Base-by-base conservation (phyloP, 1,139 yeast genomes). In the Eremothecium gossypii region DNA sequence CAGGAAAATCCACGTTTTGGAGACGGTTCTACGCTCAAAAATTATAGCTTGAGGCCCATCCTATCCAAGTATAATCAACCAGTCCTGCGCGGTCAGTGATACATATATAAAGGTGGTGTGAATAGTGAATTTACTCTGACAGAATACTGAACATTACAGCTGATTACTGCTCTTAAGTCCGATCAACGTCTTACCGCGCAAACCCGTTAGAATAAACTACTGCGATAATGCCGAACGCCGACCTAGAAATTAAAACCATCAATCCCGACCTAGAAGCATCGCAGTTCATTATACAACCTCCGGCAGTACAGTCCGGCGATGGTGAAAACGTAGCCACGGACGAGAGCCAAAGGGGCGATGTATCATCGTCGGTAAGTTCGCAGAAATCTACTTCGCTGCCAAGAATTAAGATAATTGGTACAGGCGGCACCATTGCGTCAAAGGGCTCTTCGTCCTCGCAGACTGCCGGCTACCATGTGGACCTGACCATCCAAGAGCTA, bases 381-480 rank as follows among this genome's bases (percentile, higher is more conserved):
- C 23, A 3, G 3, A 57, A 39, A 51, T 54, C 39, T 36, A 52
- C 39, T 45, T 52, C 46, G 34, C 45, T 65, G 20, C 69, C 70
- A 17, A 59, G 65, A 31, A 67, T 79, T 40, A 79, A 79, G 50
- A 76, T 79, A 17, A 63, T 79, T 30, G 86, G 84, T 2, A 79
- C 86, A 1, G 86, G 86, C 8, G 86, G 86, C 10, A 79, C 86
- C 2, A 79, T 79, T 50, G 85, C 85, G 1, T 76, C 84, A 1
- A 77, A 77, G 53, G 83, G 83, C 0, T 59, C 67, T 1, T 57
- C 69, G 10, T 65, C 77, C 1, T 70, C 77, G 27, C 77, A 76
- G 45, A 79, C 85, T 2, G 83, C 83, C 1, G 85, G 84, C 1
- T 79, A 79, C 55, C 68, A 75, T 44, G 84, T 79, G 2, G 85